Evolutionary conservation across 2,329 filamentous ascomycete genomes (phyloP).

Genomic region (Calcarisporium arbuscula): DNA sequence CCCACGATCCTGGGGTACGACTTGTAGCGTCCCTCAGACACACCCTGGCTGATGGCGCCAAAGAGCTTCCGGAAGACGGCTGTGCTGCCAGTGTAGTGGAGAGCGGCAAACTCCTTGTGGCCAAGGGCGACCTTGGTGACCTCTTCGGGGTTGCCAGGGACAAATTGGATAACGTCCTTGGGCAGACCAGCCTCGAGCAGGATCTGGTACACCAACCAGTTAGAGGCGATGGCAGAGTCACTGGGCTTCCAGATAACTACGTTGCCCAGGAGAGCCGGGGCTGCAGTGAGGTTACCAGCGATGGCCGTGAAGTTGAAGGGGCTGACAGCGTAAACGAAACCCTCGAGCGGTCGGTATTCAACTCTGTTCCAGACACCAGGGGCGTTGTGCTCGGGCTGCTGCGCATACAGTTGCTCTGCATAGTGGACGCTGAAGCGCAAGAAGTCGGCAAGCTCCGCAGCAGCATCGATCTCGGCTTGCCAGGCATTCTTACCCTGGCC

Average conservation of each 20-base stretch:
- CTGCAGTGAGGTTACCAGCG: constrained; percentile 75
- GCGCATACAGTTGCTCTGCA: constrained; percentile 81
- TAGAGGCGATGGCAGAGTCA: constrained; percentile 79
- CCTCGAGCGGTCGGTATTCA: constrained; percentile 84
- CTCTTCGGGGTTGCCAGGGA: constrained; percentile 80
- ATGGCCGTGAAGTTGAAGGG: constrained; percentile 99
- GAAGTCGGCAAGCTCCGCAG: constrained; percentile 89
- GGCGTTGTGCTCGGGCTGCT: constrained; percentile 80
- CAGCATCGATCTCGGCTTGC: constrained; percentile 98
- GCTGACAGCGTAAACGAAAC: constrained; percentile 89
- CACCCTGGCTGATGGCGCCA: constrained; percentile 74
- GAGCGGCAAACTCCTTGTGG: constrained; percentile 77
- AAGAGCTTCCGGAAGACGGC: constrained; percentile 85
- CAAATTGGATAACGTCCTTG: constrained; percentile 84
- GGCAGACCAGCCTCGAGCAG: constrained; percentile 87
- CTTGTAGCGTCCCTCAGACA: constrained; percentile 74
- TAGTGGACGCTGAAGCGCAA: constrained; percentile 92
- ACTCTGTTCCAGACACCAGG: constrained; percentile 86
- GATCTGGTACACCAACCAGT: constrained; percentile 86
- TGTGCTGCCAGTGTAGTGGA: constrained; percentile 93
- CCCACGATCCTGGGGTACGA: constrained; percentile 86
- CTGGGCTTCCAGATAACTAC: constrained; percentile 98
- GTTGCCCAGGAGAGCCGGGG: constrained; percentile 85
- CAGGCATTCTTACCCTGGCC: constrained; percentile 98
- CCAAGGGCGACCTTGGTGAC: constrained; percentile 72